Percentiles rank a stretch among this genome's conserved stretches.
Evolutionary conservation across 805 yeast genomes (phyloP).

Genomic region (Saccharomyces eubayanus): DNA sequence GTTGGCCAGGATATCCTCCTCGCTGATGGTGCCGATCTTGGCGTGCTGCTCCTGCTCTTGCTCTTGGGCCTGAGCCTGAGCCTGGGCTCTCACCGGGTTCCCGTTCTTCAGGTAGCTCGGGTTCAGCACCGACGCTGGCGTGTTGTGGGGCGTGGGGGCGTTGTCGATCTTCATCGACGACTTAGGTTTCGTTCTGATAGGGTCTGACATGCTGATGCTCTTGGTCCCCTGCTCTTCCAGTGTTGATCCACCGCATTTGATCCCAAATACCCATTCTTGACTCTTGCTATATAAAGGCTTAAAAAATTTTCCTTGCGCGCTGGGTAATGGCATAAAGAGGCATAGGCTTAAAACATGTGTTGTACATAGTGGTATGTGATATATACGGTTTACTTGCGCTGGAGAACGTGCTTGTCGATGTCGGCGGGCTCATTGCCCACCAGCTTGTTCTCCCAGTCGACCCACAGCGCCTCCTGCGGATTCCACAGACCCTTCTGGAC

Average conservation of each 20-base stretch:
- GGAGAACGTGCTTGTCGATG: constrained; percentile 3
- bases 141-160: constrained; percentile 98
- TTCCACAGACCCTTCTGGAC: constrained; percentile 21
- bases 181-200: constrained; percentile 55
- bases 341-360: background rate
- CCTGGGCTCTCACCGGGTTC: constrained; percentile 37
- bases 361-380: background rate
- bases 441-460: constrained; percentile 30
- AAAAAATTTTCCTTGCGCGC: background rate
- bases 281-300: background rate
- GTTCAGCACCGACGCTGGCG: constrained; percentile 81
- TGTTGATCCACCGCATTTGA: background rate
- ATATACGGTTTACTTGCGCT: background rate
- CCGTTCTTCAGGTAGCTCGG: constrained; percentile 54
- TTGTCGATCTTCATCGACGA: constrained; percentile 62
- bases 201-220: constrained; percentile 58
- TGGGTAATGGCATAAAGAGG: background rate
- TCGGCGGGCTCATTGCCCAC: constrained; percentile 21
- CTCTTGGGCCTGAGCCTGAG: background rate
- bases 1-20: constrained; percentile 55
- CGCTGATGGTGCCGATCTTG: constrained; percentile 59
- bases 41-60: constrained; percentile 8
- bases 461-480: constrained; percentile 22
- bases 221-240: background rate
- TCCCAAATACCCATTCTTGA: background rate